phyloP scores from a whole-genome alignment of 2,329 filamentous ascomycete genomes.

The Cordyceps pruinosa region DNA sequence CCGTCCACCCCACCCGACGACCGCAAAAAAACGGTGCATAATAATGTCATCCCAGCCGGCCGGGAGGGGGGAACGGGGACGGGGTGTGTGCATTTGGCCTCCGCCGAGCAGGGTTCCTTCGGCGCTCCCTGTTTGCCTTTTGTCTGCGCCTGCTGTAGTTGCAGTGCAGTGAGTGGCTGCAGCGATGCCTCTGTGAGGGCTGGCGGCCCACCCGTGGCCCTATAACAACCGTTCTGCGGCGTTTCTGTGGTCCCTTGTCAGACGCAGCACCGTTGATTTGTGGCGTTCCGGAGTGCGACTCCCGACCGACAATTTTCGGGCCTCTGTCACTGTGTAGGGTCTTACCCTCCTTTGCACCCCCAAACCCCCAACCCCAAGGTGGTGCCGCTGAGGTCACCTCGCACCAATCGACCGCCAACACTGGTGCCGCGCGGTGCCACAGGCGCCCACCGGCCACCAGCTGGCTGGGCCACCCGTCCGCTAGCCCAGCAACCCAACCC shows the following conservation, averaged over 20 bases:
- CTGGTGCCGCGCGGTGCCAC: too few species aligned
- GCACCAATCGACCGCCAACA: too few species aligned
- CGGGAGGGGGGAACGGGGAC: neutral
- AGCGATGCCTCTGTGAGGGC: too few species aligned
- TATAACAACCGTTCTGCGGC: conserved; percentile 5
- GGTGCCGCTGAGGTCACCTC: conserved; percentile 8
- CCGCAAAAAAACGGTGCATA: conserved; percentile 6
- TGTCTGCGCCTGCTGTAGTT: too few species aligned
- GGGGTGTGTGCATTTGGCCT: neutral
- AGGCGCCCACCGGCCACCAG: neutral
- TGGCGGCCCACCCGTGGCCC: conserved; percentile 1
- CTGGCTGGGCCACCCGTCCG: conserved; percentile 1
- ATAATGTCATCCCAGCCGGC: neutral
- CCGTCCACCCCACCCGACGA: neutral
- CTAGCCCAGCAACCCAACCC: neutral
- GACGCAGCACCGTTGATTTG: conserved; percentile 14
- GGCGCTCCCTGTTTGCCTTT: neutral
- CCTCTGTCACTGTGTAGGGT: neutral
- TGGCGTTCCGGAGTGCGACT: conserved; percentile 13
- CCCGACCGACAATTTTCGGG: conserved; percentile 14
- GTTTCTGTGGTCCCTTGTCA: conserved; percentile 6
- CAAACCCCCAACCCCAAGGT: neutral
- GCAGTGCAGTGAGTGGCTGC: too few species aligned
- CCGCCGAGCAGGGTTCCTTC: too few species aligned
- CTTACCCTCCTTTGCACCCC: neutral